phyloP scores from a whole-genome alignment of 371 early-diverging fungal genomes.

The Ordospora pajunii region DNA sequence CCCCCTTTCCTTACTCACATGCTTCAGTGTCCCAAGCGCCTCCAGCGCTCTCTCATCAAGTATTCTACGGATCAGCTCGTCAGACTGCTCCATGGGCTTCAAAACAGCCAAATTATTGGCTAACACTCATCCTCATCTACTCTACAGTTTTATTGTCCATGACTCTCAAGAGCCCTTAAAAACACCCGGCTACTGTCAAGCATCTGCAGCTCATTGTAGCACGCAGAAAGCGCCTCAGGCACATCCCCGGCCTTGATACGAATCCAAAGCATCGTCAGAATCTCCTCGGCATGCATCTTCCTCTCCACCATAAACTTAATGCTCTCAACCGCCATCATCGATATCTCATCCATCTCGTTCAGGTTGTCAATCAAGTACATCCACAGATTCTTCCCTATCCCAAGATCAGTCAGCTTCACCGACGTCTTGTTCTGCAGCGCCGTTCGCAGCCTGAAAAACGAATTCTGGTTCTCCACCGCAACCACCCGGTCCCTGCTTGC shows the following conservation, averaged over 20 bases:
- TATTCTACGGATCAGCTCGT: conserved; percentile 28
- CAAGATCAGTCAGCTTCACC: background rate
- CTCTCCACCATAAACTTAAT: conserved; percentile 23
- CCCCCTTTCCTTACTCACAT: conserved; percentile 33
- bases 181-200: conserved; percentile 3
- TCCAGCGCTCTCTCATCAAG: conserved; percentile 15
- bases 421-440: conserved; percentile 27
- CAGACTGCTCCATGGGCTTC: conserved; percentile 8
- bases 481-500: conserved; percentile 12
- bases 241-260: background rate
- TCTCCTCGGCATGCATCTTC: conserved; percentile 19
- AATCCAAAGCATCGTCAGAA: conserved; percentile 25
- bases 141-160: conserved; percentile 9
- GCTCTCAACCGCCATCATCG: conserved; percentile 3
- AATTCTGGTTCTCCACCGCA: conserved; percentile 26
- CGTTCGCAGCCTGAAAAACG: conserved; percentile 23
- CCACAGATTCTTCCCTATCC: conserved; percentile 14
- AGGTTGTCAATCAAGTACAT: conserved; percentile 31
- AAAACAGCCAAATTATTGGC: background rate
- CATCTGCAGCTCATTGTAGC: conserved; percentile 25
- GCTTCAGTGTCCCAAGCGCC: conserved; percentile 18
- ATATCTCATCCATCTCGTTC: conserved; percentile 21
- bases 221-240: conserved; percentile 10
- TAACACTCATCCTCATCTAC: background rate
- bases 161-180: conserved; percentile 1